Base-by-base conservation (phyloP, 164 flowering plant species). In the Kalanchoe fedtschenkoi region DNA sequence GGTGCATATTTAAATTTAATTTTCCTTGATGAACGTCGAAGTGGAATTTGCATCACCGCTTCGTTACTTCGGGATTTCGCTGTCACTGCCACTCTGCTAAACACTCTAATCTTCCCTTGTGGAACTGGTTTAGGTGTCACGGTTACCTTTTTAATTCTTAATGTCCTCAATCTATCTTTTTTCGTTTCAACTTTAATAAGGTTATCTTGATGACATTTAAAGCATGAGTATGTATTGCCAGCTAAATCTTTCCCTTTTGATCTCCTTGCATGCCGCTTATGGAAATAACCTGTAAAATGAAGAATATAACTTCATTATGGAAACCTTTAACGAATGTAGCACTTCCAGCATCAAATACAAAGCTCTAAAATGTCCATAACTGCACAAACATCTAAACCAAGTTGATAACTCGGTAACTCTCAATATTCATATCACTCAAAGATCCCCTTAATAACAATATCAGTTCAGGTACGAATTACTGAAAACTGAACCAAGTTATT, bases 281-380 rank as follows among this genome's bases (percentile, higher is more conserved):
- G 98, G 64, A 89, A 92, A 72, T 69, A 82, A 6, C 90, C 98
- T 92, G 87, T 38, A 72, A 61, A 51, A 42, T n/a, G 56, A 51
- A 51, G 32, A 51, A 51, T 26, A 26, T 24, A 47, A 51, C 17
- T 24, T 47, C 32, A 26, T 51, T 21, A 21, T 7, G 28, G 9
- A n/a, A n/a, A n/a, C n/a, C n/a, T n/a, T n/a, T n/a, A n/a, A n/a
- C n/a, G 28, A 58, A 10, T 32, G 9, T 21, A 58, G 14, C 16
- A 14, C 17, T 58, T 58, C 32, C 38, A 58, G 24, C 38, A 58
- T 9, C 21, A 33, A 58, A 22, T 5, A 11, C 6, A 14, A 16
- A 58, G 34, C 35, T 33, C n/a, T 47, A 2, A 46, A n/a, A n/a
- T n/a, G n/a, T n/a, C n/a, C n/a, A n/a, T n/a, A n/a, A n/a, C n/a